phyloP scores from a whole-genome alignment of 495 filamentous ascomycete species.

The Hypoxylon lienhwacheense region DNA sequence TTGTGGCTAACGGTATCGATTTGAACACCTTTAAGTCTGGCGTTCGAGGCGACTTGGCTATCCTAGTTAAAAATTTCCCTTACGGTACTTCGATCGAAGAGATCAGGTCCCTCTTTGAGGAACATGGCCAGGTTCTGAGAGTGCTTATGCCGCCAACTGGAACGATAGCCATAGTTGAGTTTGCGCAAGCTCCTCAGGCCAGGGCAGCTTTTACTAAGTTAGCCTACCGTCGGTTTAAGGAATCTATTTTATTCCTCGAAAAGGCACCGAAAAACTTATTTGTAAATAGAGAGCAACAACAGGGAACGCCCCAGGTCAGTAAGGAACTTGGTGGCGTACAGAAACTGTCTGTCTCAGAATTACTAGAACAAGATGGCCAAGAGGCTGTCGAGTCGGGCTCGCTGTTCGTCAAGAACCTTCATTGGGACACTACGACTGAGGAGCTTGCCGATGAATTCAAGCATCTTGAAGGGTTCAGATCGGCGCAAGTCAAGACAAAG shows the following conservation, averaged over 20 bases:
- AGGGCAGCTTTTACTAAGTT: conserved; percentile 78
- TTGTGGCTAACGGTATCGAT: conserved; percentile 82
- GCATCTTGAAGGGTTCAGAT: conserved; percentile 81
- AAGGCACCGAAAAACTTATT: conserved; percentile 89
- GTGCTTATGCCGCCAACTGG: conserved; percentile 90
- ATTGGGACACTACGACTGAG: conserved; percentile 82
- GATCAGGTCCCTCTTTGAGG: conserved; percentile 65
- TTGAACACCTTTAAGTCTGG: conserved; percentile 84
- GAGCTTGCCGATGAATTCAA: conserved; percentile 72
- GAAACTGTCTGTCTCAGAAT: conserved; percentile 50
- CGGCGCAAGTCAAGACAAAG: conserved; percentile 84
- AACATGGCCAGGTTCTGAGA: conserved; percentile 70
- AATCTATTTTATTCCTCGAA: conserved; percentile 89
- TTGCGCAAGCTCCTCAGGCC: conserved; percentile 72
- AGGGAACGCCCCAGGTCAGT: neutral
- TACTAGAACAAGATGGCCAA: conserved; percentile 61
- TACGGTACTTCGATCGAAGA: conserved; percentile 74
- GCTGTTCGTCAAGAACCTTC: conserved; percentile 89
- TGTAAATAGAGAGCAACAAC: conserved; percentile 42
- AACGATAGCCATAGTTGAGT: conserved; percentile 91
- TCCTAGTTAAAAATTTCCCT: conserved; percentile 94
- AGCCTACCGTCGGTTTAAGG: conserved; percentile 87
- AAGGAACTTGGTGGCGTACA: conserved; percentile 42
- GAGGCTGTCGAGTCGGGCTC: conserved; percentile 67
- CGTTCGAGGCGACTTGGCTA: conserved; percentile 80